Evolutionary conservation across 2,329 filamentous ascomycete species (phyloP), one percentile per base, ranked within the genome.

Genomic region (Tolypocladium ophioglossoides): DNA sequence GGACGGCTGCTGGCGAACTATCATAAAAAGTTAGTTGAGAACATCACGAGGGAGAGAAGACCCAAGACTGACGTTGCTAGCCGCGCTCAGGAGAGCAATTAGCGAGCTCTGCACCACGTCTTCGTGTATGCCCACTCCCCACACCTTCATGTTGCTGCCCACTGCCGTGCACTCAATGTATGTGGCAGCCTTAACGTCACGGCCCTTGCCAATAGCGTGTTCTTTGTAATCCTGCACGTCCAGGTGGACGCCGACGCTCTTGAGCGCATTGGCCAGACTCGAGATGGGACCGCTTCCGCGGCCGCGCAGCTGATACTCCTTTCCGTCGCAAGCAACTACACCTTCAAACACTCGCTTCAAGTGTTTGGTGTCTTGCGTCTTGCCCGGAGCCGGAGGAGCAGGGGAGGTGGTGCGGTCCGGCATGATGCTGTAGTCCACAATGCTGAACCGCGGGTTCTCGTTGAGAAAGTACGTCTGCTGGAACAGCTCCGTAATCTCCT

Each of bases 201-300:
- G 82, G 57, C 89, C 89, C 52, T 79, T 77, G 60, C 90, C 90
- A 62, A 97, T 91, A 32, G 91, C 87, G 72, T 97, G 92, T 71
- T 97, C 94, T 76, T 95, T 96, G 77, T 97, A 97, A 69, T 96
- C 90, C 48, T 85, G 82, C 52, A 97, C 90, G 66, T 97, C 92
- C 27, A 97, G 77, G 65, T 95, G 86, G 59, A 97, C 86, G 55
- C 89, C 89, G 37, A 97, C 73, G 18, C 78, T 78, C 62, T 83
- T 82, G 46, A 99, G 78, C 18, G 91, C 92, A 63, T 90, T 85
- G 2, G 89, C 89, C 65, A 97, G 74, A 58, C 87, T 89, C 4
- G 91, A 96, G 63, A 97, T 89, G 37, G 92, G 90, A 65, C 92
- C 92, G 66, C 91, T 95, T 37, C 92, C 92, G 11, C 85, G 81